phyloP scores from a whole-genome alignment of 768 basidiomycete species.

The Leccinum olivaceopallidum region DNA sequence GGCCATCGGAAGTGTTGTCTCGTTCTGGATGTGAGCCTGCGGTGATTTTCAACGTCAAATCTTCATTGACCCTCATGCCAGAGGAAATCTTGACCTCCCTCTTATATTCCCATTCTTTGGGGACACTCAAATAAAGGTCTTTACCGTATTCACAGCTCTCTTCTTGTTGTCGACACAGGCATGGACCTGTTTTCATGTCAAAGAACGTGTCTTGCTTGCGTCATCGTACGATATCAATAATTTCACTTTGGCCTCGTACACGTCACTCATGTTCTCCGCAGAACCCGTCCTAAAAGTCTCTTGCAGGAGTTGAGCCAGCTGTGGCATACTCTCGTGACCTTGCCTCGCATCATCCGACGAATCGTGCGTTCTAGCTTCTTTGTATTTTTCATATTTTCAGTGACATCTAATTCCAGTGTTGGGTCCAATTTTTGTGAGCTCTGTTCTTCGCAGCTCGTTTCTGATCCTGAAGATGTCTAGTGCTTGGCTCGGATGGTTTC shows the following conservation, averaged over 20 bases:
- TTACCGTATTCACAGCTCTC: slow-evolving; percentile 72
- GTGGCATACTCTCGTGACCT: slow-evolving; percentile 64
- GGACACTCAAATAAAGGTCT: slow-evolving; percentile 74
- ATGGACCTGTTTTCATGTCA: slow-evolving; percentile 58
- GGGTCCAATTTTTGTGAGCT: slow-evolving; percentile 79
- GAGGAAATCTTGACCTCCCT: slow-evolving; percentile 81
- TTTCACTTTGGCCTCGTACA: background rate
- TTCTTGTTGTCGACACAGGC: slow-evolving; percentile 67
- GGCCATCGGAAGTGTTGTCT: slow-evolving; percentile 80
- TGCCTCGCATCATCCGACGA: slow-evolving; percentile 75
- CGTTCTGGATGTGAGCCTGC: slow-evolving; percentile 77
- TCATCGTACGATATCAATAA: slow-evolving; percentile 26
- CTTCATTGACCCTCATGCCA: slow-evolving; percentile 27
- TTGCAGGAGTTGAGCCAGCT: slow-evolving; percentile 57
- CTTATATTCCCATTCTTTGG: slow-evolving; percentile 72
- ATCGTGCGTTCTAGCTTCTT: slow-evolving; percentile 56
- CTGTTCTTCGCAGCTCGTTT: background rate
- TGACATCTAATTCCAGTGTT: slow-evolving; percentile 47
- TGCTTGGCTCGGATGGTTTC: slow-evolving; percentile 91
- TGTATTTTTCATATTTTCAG: background rate
- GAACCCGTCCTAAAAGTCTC: slow-evolving; percentile 30
- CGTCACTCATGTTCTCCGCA: slow-evolving; percentile 13
- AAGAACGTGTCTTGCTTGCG: slow-evolving; percentile 71
- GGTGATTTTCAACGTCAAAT: background rate
- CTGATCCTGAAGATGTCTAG: slow-evolving; percentile 37